Conservation (phyloP, 768 basidiomycete genomes). For the Tylopilus plumbeoviolaceoides region DNA sequence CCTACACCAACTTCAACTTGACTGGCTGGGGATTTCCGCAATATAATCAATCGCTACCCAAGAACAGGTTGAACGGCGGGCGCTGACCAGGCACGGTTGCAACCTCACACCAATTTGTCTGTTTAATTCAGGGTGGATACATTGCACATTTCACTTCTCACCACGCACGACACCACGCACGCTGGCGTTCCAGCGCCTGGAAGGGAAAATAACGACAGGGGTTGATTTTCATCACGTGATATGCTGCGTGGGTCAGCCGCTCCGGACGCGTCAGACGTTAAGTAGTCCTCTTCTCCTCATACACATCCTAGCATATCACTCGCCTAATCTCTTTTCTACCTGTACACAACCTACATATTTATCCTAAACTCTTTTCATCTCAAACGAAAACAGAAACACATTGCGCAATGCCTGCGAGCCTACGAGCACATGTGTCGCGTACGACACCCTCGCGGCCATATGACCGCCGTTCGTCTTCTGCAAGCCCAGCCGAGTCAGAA, state of each 20-base stretch:
- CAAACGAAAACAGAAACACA: not conserved
- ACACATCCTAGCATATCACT: conserved; percentile 9
- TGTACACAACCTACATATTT: conserved; percentile 28
- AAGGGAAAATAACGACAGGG: not conserved
- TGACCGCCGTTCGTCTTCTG: conserved; percentile 12
- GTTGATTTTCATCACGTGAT: conserved; percentile 32
- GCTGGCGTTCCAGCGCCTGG: too few species aligned
- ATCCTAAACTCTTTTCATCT: conserved; percentile 4
- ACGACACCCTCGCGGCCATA: conserved; percentile 20
- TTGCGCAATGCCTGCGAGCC: conserved; percentile 21
- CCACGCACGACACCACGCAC: not conserved
- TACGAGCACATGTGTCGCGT: conserved; percentile 11
- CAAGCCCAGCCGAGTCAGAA: conserved; percentile 7
- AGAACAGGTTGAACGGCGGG: conserved; percentile 42
- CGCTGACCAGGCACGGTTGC: conserved; percentile 19
- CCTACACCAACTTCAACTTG: conserved; percentile 42
- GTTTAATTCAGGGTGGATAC: not conserved
- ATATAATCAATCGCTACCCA: conserved; percentile 55
- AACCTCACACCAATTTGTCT: not conserved
- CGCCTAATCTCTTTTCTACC: conserved; percentile 13
- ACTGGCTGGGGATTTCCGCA: conserved; percentile 39
- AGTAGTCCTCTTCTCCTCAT: not conserved
- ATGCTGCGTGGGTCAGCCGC: conserved; percentile 28
- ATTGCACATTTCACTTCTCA: not conserved
- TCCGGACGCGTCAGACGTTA: conserved; percentile 9